Base-by-base conservation (phyloP, 805 yeast genomes). In the Phaffomyces thermotolerans region DNA sequence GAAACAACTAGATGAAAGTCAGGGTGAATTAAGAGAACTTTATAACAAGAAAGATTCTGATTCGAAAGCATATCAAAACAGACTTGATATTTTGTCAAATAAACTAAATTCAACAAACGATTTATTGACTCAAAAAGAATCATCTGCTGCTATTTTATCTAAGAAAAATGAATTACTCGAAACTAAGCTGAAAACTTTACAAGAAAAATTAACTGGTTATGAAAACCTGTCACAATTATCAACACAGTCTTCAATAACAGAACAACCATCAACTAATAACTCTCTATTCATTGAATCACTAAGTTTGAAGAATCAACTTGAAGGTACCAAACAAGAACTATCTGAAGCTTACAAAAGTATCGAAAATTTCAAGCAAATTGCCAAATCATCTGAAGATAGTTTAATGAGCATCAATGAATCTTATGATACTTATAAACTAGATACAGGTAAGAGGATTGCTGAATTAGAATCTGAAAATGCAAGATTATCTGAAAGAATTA, bases 341-440 rank as follows among this genome's bases (percentile, higher is more conserved):
- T 73, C 70, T 20, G 65, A 74, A 14, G 76, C 86, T 1, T 75
- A 75, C 50, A 66, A 73, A n/a, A 78, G 73, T 52, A 71, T 76
- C 9, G 69, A 69, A n/a, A 80, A 82, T 51, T 75, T 81, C 57
- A 76, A 79, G 44, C 67, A 66, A n/a, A 71, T 86, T 34, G 79
- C 89, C 0, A 63, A 64, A 41, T 77, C 84, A 13, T 77, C 87
- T 4, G 95, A 86, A 55, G 76, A 74, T 41, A 78, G 89, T 6
- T 66, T 86, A 33, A 62, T 65, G 33, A 67, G 71, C 37, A 66
- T 85, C 46, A 78, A 76, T 25, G 64, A 66, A 18, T 67, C 81
- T 1, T 82, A 73, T 56, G 86, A 73, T 39, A 62, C 61, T 38
- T 72, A 61, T 49, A 73, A 70, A 49, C 46, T 49, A 9, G 40